A percentile compares a stretch with the other conserved stretches of the same genome.
phyloP scores from a whole-genome alignment of 2,329 filamentous ascomycete genomes.

The Neofusicoccum ribis region DNA sequence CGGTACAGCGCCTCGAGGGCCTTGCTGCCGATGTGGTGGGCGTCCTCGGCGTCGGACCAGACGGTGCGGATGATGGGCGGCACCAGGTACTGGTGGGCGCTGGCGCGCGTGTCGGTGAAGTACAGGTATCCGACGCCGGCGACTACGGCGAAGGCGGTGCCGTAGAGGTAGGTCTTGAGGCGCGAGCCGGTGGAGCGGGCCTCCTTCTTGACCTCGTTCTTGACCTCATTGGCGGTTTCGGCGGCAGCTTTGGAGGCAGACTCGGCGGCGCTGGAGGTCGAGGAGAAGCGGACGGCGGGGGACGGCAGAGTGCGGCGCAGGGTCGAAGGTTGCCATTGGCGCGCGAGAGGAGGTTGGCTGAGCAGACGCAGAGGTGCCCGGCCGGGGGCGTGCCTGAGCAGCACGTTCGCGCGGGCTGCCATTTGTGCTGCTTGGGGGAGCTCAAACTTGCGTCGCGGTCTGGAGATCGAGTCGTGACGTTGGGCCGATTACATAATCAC shows the following conservation, averaged over 20 bases:
- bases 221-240: constrained; percentile 27
- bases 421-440: constrained; percentile 6
- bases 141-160: constrained; percentile 54
- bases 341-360: neutral
- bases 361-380: constrained; percentile 1
- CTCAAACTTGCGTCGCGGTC: neutral
- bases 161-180: constrained; percentile 53
- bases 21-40: constrained; percentile 77
- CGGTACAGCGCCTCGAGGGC: constrained; percentile 71
- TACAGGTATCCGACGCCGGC: constrained; percentile 52
- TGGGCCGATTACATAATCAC: neutral
- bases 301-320: neutral
- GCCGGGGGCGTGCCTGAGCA: constrained; percentile 5
- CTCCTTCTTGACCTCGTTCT: constrained; percentile 22
- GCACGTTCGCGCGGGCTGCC: constrained; percentile 12
- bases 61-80: constrained; percentile 65
- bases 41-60: constrained; percentile 80
- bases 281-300: neutral
- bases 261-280: neutral
- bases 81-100: constrained; percentile 54
- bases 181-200: constrained; percentile 44
- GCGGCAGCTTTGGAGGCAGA: constrained; percentile 10
- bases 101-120: constrained; percentile 55
- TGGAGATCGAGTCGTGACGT: neutral
- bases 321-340: constrained; percentile 10